These are phyloP conservation scores for Hansenula sp. DNA, from an alignment of 1,139 yeast genomes.

Conservation along the genomic window DNA sequence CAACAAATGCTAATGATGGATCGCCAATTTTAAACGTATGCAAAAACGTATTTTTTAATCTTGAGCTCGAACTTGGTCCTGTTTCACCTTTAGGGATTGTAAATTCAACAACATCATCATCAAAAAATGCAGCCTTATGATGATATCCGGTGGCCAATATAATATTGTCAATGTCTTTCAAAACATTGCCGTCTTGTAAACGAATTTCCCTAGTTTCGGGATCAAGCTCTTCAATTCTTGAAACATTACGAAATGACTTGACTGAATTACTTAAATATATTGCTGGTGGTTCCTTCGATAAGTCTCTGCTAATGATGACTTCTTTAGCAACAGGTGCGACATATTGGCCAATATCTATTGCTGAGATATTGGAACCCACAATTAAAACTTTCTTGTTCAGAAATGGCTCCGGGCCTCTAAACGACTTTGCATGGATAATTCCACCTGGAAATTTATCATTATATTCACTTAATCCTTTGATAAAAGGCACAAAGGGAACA, in stretches of 20 bases:
- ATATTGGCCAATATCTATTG: conserved; percentile 46
- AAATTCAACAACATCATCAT: conserved; percentile 8
- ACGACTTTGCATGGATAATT: conserved; percentile 40
- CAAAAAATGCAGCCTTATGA: conserved; percentile 29
- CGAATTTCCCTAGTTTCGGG: conserved; percentile 24
- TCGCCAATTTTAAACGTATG: conserved; percentile 36
- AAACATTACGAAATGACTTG: conserved; percentile 31
- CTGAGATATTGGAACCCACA: conserved; percentile 47
- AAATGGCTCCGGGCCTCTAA: conserved; percentile 24
- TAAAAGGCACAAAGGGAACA: conserved; percentile 42
- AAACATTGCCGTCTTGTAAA: conserved; percentile 29
- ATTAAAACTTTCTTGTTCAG: conserved; percentile 38
- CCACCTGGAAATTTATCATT: conserved; percentile 32
- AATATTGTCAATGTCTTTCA: conserved; percentile 31
- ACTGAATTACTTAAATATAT: conserved; percentile 14
- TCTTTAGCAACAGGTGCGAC: conserved; percentile 37
- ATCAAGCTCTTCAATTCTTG: conserved; percentile 26
- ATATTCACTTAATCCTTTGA: conserved; percentile 38
- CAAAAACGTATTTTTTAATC: conserved; percentile 29
- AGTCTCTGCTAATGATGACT: conserved; percentile 32
- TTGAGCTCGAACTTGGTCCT: conserved; percentile 4
- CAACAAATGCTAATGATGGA: conserved; percentile 35
- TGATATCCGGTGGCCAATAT: conserved; percentile 43
- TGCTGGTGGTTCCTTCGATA: conserved; percentile 22
- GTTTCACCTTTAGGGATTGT: conserved; percentile 4